Percentiles rank a stretch among this genome's conserved stretches.
These are phyloP conservation scores for Tremella mesenterica DNA, from an alignment of 768 basidiomycete species.

Conservation along the genomic window DNA sequence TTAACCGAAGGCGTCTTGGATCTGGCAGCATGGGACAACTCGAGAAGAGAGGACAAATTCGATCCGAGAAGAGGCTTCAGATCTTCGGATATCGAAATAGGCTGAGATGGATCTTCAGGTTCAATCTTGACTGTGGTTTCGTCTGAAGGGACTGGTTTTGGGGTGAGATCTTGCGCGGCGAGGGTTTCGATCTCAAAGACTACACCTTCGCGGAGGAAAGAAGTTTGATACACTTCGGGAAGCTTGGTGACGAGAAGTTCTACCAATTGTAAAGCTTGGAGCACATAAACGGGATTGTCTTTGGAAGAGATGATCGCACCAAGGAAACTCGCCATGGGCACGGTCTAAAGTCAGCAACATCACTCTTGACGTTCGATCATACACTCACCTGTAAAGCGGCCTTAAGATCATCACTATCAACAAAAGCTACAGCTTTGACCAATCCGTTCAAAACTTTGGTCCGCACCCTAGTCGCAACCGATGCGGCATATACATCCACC, in stretches of 20 bases:
- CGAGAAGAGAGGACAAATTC: constrained; percentile 9
- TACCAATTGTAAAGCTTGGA: constrained; percentile 83
- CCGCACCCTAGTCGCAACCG: constrained; percentile 76
- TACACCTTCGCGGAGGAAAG: constrained; percentile 89
- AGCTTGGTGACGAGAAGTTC: constrained; percentile 81
- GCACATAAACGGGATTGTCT: constrained; percentile 78
- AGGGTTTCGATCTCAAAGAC: constrained; percentile 84
- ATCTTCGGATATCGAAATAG: constrained; percentile 10
- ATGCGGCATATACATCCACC: constrained; percentile 98
- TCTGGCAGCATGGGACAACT: constrained; percentile 4
- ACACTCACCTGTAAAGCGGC: constrained; percentile 64
- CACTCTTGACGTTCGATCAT: too few relatives aligned
- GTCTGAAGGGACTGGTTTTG: constrained; percentile 35
- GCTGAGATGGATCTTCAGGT: constrained; percentile 13
- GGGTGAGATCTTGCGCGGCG: constrained; percentile 57
- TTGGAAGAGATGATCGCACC: constrained; percentile 86
- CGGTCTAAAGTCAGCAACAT: constrained; percentile 57
- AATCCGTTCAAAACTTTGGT: constrained; percentile 80
- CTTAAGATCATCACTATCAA: constrained; percentile 66
- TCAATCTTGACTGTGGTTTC: constrained; percentile 28
- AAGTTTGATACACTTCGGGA: constrained; percentile 71
- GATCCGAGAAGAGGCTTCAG: constrained; percentile 22
- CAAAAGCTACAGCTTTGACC: constrained; percentile 82
- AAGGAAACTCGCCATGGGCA: constrained; percentile 90
- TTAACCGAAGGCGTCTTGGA: constrained; percentile 45